Conservation (phyloP, 2,329 filamentous ascomycete species). For the Cladophialophora immunda region DNA sequence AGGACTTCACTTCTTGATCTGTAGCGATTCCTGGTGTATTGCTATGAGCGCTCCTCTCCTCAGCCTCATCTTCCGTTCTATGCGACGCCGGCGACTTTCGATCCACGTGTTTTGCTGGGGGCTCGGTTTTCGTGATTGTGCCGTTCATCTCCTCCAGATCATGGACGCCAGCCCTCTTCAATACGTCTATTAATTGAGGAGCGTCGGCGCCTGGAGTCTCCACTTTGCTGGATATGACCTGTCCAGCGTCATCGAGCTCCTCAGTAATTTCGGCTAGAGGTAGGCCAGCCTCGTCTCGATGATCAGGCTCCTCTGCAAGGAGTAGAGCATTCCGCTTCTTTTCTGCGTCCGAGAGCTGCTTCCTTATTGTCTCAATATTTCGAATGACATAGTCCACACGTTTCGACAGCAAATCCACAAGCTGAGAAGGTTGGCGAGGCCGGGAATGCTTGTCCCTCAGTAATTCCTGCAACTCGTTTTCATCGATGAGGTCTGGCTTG, state of each 20-base stretch:
- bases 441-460: constrained; percentile 54
- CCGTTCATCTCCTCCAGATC: constrained; percentile 49
- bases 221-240: constrained; percentile 74
- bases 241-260: constrained; percentile 88
- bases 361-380: constrained; percentile 78
- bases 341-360: constrained; percentile 74
- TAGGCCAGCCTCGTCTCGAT: constrained; percentile 72
- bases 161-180: constrained; percentile 78
- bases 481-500: constrained; percentile 54
- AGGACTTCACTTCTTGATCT: not conserved
- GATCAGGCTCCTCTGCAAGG: constrained; percentile 67
- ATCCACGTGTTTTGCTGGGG: constrained; percentile 13
- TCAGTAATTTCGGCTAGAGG: constrained; percentile 92
- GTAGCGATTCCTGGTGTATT: not conserved
- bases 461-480: constrained; percentile 65
- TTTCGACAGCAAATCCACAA: constrained; percentile 73
- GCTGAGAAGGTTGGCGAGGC: constrained; percentile 64
- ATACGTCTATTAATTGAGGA: constrained; percentile 72
- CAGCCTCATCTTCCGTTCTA: not conserved
- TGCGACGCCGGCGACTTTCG: not conserved
- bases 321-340: constrained; percentile 72
- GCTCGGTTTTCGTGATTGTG: constrained; percentile 29
- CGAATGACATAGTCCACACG: constrained; percentile 89
- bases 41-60: not conserved
- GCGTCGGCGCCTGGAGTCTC: constrained; percentile 74